These are phyloP conservation scores for Boletus fagicola DNA, from an alignment of 768 basidiomycete species.

Conservation along the genomic window DNA sequence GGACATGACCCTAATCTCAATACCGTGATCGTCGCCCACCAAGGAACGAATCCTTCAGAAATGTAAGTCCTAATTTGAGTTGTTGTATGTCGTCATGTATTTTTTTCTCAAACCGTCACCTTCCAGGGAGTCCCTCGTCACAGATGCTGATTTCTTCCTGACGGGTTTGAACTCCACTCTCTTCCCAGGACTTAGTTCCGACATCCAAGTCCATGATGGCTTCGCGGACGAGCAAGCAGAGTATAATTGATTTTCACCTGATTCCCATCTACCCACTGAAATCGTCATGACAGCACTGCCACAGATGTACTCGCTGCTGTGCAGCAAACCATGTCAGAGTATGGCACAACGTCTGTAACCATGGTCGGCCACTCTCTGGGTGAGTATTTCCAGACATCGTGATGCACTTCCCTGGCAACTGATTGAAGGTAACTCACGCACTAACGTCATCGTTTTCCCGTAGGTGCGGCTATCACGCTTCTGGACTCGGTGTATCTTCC, in stretches of 20 bases:
- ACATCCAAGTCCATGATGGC: conserved; percentile 46
- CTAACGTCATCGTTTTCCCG: not conserved
- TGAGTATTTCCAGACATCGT: conserved; percentile 12
- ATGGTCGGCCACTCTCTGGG: conserved; percentile 45
- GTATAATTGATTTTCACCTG: conserved; percentile 31
- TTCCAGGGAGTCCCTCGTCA: conserved; percentile 37
- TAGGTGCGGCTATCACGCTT: conserved; percentile 39
- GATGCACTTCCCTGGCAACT: not conserved
- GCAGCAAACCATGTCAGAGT: conserved; percentile 35
- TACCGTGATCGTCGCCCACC: conserved; percentile 38
- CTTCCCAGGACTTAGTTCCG: conserved; percentile 49
- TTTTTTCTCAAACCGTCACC: not conserved
- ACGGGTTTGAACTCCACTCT: conserved; percentile 36
- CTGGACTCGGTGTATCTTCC: conserved; percentile 41
- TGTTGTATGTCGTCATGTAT: not conserved
- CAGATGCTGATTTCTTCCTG: conserved; percentile 42
- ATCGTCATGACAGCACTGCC: conserved; percentile 35
- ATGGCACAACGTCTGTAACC: conserved; percentile 39
- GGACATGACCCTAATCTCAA: conserved; percentile 44
- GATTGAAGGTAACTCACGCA: not conserved
- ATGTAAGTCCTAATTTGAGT: conserved; percentile 21
- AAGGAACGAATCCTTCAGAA: conserved; percentile 34
- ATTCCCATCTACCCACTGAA: not conserved
- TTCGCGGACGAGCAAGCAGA: conserved; percentile 44
- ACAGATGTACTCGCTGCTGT: conserved; percentile 45